Conservation (phyloP, 129 eudicot species). For the Mikania micrantha region DNA sequence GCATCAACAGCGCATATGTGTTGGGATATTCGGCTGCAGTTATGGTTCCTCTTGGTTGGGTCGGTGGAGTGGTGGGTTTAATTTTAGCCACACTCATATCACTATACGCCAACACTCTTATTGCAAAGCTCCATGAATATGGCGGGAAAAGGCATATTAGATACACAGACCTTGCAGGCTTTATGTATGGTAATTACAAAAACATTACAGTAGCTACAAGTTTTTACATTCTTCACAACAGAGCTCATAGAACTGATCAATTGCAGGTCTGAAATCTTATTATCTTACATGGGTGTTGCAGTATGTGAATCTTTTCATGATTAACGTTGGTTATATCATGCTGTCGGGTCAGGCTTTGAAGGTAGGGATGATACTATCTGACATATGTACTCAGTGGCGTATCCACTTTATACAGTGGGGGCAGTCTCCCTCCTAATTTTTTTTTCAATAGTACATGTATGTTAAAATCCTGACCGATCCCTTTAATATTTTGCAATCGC, state of each 20-base stretch:
- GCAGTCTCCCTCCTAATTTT: too few relatives aligned
- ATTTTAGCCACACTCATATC: slow-evolving; percentile 61
- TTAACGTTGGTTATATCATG: slow-evolving; percentile 76
- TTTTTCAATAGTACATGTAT: too few relatives aligned
- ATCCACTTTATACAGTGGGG: too few relatives aligned
- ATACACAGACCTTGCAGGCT: slow-evolving; percentile 95
- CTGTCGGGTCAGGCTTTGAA: slow-evolving; percentile 87
- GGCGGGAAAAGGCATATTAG: slow-evolving; percentile 95
- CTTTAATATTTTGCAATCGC: too few relatives aligned
- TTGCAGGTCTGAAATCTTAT: slow-evolving; percentile 74
- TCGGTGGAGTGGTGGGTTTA: slow-evolving; percentile 75
- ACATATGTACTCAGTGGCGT: not conserved
- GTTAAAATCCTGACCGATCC: too few relatives aligned
- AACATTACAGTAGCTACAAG: not conserved
- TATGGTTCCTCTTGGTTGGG: slow-evolving; percentile 96
- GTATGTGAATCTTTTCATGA: slow-evolving; percentile 88
- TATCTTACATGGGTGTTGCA: slow-evolving; percentile 76
- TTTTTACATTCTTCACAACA: slow-evolving; percentile 4
- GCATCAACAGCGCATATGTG: slow-evolving; percentile 89
- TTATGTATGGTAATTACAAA: slow-evolving; percentile 48
- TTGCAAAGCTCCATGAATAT: slow-evolving; percentile 77
- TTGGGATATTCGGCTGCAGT: slow-evolving; percentile 80
- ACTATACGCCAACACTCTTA: slow-evolving; percentile 66
- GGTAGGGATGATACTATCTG: slow-evolving; percentile 25
- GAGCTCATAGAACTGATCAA: not conserved